phyloP scores from a whole-genome alignment of 306 rosid genomes.

The Cucurbita ficifolia region DNA sequence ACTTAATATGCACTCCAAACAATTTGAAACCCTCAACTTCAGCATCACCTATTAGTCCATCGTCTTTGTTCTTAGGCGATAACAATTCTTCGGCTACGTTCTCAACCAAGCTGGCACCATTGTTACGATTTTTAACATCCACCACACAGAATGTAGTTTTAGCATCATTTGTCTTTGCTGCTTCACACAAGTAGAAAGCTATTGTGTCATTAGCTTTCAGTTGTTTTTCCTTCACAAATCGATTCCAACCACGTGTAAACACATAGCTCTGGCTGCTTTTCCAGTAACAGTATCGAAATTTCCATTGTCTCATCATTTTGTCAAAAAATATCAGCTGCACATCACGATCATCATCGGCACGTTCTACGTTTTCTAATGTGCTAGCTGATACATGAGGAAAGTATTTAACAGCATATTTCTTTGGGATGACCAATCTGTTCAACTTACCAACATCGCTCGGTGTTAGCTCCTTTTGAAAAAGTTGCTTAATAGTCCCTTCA shows the following conservation, averaged over 20 bases:
- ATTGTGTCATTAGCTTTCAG: constrained; percentile 30
- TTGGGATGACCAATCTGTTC: constrained; percentile 70
- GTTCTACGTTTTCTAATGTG: not conserved
- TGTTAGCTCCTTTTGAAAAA: constrained; percentile 69
- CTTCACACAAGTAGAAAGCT: constrained; percentile 26
- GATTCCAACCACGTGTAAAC: constrained; percentile 41
- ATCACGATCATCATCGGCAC: constrained; percentile 4
- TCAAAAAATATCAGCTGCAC: constrained; percentile 30
- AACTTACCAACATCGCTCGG: constrained; percentile 90
- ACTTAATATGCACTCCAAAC: constrained; percentile 29
- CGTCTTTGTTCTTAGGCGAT: not conserved
- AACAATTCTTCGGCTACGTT: not conserved
- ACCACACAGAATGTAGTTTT: constrained; percentile 20
- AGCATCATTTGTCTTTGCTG: not conserved
- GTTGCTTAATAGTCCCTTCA: constrained; percentile 26
- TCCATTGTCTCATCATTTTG: constrained; percentile 25
- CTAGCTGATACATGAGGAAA: constrained; percentile 30
- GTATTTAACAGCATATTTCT: constrained; percentile 55
- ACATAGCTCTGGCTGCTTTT: constrained; percentile 41
- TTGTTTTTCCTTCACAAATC: constrained; percentile 34
- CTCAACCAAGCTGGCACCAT: not conserved
- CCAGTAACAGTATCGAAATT: constrained; percentile 42
- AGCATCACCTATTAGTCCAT: not conserved
- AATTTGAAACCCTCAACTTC: constrained; percentile 24
- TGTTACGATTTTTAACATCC: constrained; percentile 12